Percentiles rank a stretch among this genome's conserved stretches.
These are phyloP conservation scores for Solanum chaucha DNA, from an alignment of 257 asterid genomes.

Conservation along the genomic window DNA sequence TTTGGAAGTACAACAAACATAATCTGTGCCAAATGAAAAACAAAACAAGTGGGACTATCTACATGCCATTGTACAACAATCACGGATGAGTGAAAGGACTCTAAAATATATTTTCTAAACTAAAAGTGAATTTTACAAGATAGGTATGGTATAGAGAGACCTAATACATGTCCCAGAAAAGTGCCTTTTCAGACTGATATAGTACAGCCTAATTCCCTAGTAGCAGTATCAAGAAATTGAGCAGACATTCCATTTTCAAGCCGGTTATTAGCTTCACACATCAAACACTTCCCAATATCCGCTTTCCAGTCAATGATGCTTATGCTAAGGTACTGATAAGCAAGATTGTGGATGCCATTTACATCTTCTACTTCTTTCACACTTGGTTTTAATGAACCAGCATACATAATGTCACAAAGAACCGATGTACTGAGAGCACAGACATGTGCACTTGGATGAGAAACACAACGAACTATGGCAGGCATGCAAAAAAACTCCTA, in stretches of 20 bases:
- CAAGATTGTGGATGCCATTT: no score
- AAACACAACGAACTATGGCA: conserved; percentile 84
- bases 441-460: conserved; percentile 93
- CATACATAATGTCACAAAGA: conserved; percentile 72
- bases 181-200: conserved; percentile 31
- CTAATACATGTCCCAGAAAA: background rate
- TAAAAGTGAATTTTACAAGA: conserved; percentile 66
- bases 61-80: no score
- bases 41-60: no score
- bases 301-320: no score
- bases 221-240: conserved; percentile 61
- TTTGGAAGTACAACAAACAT: no score
- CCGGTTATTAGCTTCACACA: conserved; percentile 88
- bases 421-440: conserved; percentile 92
- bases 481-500: no score
- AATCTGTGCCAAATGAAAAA: no score
- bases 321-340: no score
- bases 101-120: background rate
- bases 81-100: no score
- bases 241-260: conserved; percentile 65
- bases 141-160: conserved; percentile 54
- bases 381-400: conserved; percentile 38
- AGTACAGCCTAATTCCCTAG: conserved; percentile 77
- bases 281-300: no score
- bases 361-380: no score